Conservation (phyloP, 495 filamentous ascomycete species). For the Hapsidospora chrysogenum region DNA sequence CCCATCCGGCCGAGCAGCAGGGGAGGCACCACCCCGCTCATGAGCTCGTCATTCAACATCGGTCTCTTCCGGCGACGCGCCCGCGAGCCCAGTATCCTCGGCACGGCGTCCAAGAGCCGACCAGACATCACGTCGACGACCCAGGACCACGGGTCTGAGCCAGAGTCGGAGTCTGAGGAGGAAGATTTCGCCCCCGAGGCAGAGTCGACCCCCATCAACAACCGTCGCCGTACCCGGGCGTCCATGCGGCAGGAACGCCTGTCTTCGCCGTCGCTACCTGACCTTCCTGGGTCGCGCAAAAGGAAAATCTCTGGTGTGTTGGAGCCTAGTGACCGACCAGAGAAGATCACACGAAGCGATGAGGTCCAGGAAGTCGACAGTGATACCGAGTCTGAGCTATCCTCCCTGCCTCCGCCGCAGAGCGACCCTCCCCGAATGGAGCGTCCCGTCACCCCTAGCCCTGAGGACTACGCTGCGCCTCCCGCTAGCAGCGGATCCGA, state of each 20-base stretch:
- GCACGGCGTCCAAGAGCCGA: constrained; percentile 20
- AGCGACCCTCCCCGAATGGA: constrained; percentile 6
- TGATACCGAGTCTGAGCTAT: constrained; percentile 10
- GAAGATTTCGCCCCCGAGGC: constrained; percentile 26
- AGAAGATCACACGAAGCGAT: constrained; percentile 4
- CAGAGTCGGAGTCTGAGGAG: constrained; percentile 11
- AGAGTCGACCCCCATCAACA: constrained; percentile 24
- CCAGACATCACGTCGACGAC: constrained; percentile 12
- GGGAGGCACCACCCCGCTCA: constrained; percentile 24
- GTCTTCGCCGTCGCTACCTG: constrained; percentile 2
- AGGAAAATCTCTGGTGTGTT: constrained; percentile 26
- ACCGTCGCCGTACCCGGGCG: constrained; percentile 16
- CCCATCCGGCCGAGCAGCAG: constrained; percentile 31
- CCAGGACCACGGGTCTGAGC: constrained; percentile 5
- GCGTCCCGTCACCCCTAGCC: constrained; percentile 8
- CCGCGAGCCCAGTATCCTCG: constrained; percentile 31
- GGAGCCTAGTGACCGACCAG: constrained; percentile 11
- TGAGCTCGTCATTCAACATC: constrained; percentile 26
- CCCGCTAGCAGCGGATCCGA: constrained; percentile 24
- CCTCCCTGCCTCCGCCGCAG: constrained; percentile 13
- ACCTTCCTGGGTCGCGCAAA: constrained; percentile 20
- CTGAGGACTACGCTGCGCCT: constrained; percentile 24
- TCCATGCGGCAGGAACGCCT: constrained; percentile 3
- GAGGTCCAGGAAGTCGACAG: not conserved
- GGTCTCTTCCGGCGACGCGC: constrained; percentile 25